Conservation (phyloP, 768 basidiomycete genomes). For the Mycena galopus region DNA sequence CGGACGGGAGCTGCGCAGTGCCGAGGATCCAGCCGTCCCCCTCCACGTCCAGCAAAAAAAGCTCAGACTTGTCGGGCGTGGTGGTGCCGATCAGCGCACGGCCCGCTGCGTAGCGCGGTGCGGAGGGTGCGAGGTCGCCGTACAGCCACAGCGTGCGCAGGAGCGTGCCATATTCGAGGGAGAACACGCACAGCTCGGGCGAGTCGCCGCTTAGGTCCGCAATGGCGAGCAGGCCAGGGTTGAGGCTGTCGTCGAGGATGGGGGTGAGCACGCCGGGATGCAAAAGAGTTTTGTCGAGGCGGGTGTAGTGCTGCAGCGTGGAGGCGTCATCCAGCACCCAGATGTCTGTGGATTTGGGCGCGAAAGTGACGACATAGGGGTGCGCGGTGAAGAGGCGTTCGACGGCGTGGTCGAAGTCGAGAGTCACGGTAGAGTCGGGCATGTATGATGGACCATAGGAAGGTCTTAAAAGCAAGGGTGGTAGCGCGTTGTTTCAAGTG, state of each 20-base stretch:
- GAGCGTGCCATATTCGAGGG: slow-evolving; percentile 22
- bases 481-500: not conserved
- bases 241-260: slow-evolving; percentile 19
- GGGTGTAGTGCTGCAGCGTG: slow-evolving; percentile 14
- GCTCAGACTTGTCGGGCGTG: slow-evolving; percentile 1
- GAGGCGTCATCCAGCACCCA: slow-evolving; percentile 18
- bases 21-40: slow-evolving; percentile 23
- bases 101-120: slow-evolving; percentile 11
- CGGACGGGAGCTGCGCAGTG: slow-evolving; percentile 17
- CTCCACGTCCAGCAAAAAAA: not conserved
- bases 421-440: slow-evolving; percentile 12
- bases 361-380: slow-evolving; percentile 19
- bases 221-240: slow-evolving; percentile 17
- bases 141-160: slow-evolving; percentile 19
- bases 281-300: slow-evolving; percentile 13
- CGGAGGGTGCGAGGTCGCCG: slow-evolving; percentile 18
- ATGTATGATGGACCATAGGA: not conserved
- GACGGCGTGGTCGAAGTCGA: slow-evolving; percentile 12
- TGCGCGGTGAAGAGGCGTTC: slow-evolving; percentile 10
- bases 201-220: slow-evolving; percentile 2
- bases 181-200: slow-evolving; percentile 18
- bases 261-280: slow-evolving; percentile 13
- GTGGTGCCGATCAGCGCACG: slow-evolving; percentile 16
- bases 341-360: slow-evolving; percentile 11
- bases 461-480: slow-evolving; percentile 10